phyloP scores from a whole-genome alignment of 176 grass and related monocot species.

The Rhynchospora pubera region DNA sequence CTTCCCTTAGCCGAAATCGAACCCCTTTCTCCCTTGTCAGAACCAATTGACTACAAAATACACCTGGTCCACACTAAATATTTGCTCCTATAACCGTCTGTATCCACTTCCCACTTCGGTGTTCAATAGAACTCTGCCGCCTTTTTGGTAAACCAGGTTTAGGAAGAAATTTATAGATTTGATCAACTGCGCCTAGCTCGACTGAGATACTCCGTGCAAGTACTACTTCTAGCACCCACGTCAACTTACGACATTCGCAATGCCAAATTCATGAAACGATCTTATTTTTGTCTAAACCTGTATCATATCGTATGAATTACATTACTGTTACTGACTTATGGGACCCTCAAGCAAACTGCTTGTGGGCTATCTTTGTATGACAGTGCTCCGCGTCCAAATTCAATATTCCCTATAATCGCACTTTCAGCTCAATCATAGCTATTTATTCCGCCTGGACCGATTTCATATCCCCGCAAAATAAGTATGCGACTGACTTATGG shows the following conservation, averaged over 20 bases:
- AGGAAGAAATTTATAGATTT: background rate
- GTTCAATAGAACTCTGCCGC: background rate
- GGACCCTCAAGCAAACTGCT: background rate
- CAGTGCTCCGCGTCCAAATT: background rate
- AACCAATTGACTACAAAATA: background rate
- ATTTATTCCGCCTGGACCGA: background rate
- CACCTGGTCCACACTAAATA: background rate
- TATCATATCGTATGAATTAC: background rate
- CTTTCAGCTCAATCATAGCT: background rate
- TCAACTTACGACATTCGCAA: background rate
- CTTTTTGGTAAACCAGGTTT: background rate
- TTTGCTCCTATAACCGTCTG: background rate
- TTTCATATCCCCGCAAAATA: background rate
- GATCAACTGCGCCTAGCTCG: background rate
- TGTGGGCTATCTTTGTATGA: background rate
- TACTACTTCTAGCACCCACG: background rate
- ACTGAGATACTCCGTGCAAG: conserved; percentile 9
- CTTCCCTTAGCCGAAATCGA: background rate
- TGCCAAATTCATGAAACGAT: background rate
- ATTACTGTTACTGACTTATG: background rate
- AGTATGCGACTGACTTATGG: background rate
- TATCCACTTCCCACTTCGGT: background rate
- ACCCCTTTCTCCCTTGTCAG: background rate
- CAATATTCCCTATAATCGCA: background rate
- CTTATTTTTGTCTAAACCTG: background rate